These are phyloP conservation scores for Escallonia rubra DNA, from an alignment of 129 eudicot species.

Conservation along the genomic window DNA sequence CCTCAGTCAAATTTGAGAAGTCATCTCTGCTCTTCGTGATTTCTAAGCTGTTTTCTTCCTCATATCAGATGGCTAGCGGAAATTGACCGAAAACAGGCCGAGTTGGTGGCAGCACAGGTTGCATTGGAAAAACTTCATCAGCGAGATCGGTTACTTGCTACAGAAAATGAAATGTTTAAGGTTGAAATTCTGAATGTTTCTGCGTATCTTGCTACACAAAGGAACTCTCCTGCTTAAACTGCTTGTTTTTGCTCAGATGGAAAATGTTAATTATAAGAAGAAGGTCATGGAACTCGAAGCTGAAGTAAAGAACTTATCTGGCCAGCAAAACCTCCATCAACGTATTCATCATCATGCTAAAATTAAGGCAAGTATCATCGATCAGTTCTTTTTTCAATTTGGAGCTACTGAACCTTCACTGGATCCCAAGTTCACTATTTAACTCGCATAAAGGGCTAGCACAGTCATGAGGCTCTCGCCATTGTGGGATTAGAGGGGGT, in stretches of 20 bases:
- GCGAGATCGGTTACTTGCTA: conserved; percentile 42
- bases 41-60: background rate
- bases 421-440: too few relatives aligned
- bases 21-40: background rate
- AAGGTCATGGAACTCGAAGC: conserved; percentile 67
- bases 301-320: conserved; percentile 77
- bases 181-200: conserved; percentile 20
- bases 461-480: too few relatives aligned
- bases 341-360: conserved; percentile 97
- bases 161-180: conserved; percentile 81
- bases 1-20: conserved; percentile 6
- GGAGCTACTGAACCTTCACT: background rate
- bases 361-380: conserved; percentile 58
- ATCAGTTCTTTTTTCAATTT: background rate
- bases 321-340: conserved; percentile 92
- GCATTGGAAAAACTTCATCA: conserved; percentile 73
- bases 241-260: conserved; percentile 37
- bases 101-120: conserved; percentile 70
- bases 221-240: background rate
- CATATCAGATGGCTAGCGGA: conserved; percentile 82
- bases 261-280: conserved; percentile 55
- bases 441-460: too few relatives aligned
- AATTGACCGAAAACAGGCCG: conserved; percentile 84
- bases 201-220: background rate
- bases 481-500: too few relatives aligned